Evolutionary conservation across 73 alveolate genomes (phyloP).

Genomic region (Paramecium biaurelia): DNA sequence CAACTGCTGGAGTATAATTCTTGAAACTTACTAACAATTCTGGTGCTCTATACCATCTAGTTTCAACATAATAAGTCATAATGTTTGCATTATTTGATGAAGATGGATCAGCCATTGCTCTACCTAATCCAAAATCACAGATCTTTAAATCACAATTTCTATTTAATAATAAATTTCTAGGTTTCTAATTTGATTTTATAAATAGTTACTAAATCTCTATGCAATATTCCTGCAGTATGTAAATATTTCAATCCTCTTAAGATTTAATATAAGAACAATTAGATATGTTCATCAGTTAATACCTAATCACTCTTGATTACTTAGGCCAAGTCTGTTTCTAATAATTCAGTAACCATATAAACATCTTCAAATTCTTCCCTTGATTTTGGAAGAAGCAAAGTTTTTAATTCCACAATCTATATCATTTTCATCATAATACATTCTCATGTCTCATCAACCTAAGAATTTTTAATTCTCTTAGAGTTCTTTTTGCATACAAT

Average conservation of each 20-base stretch:
- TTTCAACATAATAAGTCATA: constrained; percentile 80
- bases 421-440: constrained; percentile 44
- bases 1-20: constrained; percentile 70
- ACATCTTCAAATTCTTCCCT: constrained; percentile 75
- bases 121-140: constrained; percentile 64
- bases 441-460: constrained; percentile 80
- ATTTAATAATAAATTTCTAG: constrained; percentile 53
- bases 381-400: constrained; percentile 67
- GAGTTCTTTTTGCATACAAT: constrained; percentile 71
- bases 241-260: constrained; percentile 86
- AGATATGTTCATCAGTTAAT: constrained; percentile 85
- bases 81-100: constrained; percentile 60
- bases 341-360: constrained; percentile 84
- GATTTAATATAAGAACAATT: constrained; percentile 81
- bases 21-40: constrained; percentile 72
- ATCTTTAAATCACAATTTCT: constrained; percentile 59
- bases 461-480: constrained; percentile 76
- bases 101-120: constrained; percentile 54
- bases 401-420: constrained; percentile 49
- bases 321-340: constrained; percentile 94
- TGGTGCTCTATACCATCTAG: constrained; percentile 92
- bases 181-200: neutral
- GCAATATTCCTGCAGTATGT: constrained; percentile 85
- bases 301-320: constrained; percentile 85
- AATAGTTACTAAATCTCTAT: constrained; percentile 75